Base-by-base conservation (phyloP, 2,329 filamentous ascomycete genomes). In the Epichloe sylvatica region DNA sequence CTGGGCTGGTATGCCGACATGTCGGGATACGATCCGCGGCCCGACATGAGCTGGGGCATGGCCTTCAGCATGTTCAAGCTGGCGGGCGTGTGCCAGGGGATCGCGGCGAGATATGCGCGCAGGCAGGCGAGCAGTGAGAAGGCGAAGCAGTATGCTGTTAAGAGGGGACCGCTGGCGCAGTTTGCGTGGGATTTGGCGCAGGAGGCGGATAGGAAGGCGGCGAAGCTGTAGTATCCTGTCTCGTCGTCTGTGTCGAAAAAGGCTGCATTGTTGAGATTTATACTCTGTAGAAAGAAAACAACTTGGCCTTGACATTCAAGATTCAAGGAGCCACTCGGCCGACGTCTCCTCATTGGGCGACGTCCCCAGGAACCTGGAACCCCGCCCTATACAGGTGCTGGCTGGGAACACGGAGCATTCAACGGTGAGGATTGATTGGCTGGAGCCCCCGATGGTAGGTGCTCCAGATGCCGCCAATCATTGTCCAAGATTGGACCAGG, bases 41-140 rank as follows among this genome's bases (percentile, higher is more conserved):
- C 72, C 19, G 79, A 83, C 60, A 65, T 83, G 47, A 65, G 69
- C 46, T 83, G 76, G 77, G 79, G 78, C 35, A 67, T 74, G 61
- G 77, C 80, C 1, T 84, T 84, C 61, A 76, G 70, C 59, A 72
- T 80, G 40, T 82, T 81, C 64, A 73, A 78, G 57, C 67, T 74
- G 48, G 72, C 79, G 33, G 80, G 74, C 46, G 80, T 85, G 54
- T 77, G 73, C 57, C 92, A 98, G 71, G 92, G 92, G 3, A 97
- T 98, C 63, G 90, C 90, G 45, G 92, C 92, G 46, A 73, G 92
- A 55, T 85, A 85, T 64, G 92, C 92, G 25, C 70, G 77, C 45
- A 73, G 91, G 45, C 91, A 97, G 74, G 92, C 92, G 37, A 95
- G 89, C 67, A 95, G 88, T 64, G 84, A 80, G 51, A 78, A 84